These are phyloP conservation scores for Vanrija sp. DNA, from an alignment of 1,284 basidiomycete genomes.

Conservation along the genomic window DNA sequence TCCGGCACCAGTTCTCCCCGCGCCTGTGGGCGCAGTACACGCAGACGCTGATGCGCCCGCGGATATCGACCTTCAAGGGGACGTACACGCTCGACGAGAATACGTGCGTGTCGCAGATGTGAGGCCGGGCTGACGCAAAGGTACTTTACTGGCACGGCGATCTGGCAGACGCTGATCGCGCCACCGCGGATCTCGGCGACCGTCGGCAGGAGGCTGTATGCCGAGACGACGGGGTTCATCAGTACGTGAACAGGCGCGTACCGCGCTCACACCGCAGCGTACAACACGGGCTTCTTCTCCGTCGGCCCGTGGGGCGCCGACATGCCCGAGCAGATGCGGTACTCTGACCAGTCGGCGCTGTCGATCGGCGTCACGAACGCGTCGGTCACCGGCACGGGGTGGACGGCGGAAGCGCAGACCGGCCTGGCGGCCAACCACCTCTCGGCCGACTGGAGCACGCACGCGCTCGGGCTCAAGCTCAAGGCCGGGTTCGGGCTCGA, in stretches of 20 bases:
- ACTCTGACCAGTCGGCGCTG: constrained; percentile 34
- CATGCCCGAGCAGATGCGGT: constrained; percentile 4
- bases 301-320: constrained; percentile 50
- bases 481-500: constrained; percentile 46
- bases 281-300: constrained; percentile 50
- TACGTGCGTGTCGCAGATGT: constrained; percentile 31
- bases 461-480: constrained; percentile 50
- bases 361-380: constrained; percentile 43
- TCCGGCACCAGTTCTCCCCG: constrained; percentile 53
- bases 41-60: constrained; percentile 50
- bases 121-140: constrained; percentile 13
- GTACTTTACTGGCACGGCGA: constrained; percentile 44
- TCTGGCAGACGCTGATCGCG: constrained; percentile 33
- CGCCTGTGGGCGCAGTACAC: constrained; percentile 41
- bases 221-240: constrained; percentile 47
- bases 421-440: constrained; percentile 33
- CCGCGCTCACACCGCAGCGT: constrained; percentile 19
- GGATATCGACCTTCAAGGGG: constrained; percentile 48
- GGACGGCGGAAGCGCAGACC: constrained; percentile 44
- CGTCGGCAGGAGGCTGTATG: constrained; percentile 50
- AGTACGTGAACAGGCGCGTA: constrained; percentile 24
- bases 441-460: constrained; percentile 48
- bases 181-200: constrained; percentile 51
- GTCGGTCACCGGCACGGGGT: constrained; percentile 32
- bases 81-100: constrained; percentile 52